Evolutionary conservation across 805 yeast genomes (phyloP), one percentile per base, ranked within the genome.

Genomic region (Maudiozyma saulgeensis): DNA sequence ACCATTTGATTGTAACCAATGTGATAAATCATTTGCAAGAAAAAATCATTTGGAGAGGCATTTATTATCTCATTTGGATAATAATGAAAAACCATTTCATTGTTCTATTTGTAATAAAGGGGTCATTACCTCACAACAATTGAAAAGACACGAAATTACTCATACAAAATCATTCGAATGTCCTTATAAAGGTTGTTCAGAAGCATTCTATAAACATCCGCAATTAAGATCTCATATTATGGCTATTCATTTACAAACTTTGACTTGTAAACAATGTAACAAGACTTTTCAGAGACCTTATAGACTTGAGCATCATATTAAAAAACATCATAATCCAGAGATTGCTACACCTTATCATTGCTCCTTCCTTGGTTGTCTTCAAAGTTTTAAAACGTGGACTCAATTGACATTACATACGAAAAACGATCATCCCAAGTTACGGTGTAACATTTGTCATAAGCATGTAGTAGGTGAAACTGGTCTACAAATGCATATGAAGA

Each of bases 31-130:
- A 0, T 93, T 88, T 60, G 71, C 79, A 16, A 74, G 96, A 47
- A 84, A 82, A 53, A 79, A 86, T n/a, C 97, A 91, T 68, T 68
- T 91, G 41, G 77, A 80, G 46, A 77, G 87, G 26, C 99, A 93
- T 63, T 53, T 71, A 47, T 63, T 84, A 23, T 79, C 87, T 18
- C 96, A 90, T 61, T 28, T 47, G n/a, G 35, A 19, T 16, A 53
- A 71, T 2, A 73, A 70, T 1, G 77, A 74, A 3, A 86, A 84
- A 57, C 96, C 96, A 0, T 81, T 76, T 60, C 77, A 74, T 41
- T 90, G 98, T 60, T 64, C 79, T 0, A 62, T 74, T 1, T 93
- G 99, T 62, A 82, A 82, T 1, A 89, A 88, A 64, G 96, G 96
- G 3, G 83, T 86, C 46, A 82, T 81, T 47, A 76, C 96, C 0